Conservation (phyloP, 768 basidiomycete species). For the Pleurotus citrinopileatus region DNA sequence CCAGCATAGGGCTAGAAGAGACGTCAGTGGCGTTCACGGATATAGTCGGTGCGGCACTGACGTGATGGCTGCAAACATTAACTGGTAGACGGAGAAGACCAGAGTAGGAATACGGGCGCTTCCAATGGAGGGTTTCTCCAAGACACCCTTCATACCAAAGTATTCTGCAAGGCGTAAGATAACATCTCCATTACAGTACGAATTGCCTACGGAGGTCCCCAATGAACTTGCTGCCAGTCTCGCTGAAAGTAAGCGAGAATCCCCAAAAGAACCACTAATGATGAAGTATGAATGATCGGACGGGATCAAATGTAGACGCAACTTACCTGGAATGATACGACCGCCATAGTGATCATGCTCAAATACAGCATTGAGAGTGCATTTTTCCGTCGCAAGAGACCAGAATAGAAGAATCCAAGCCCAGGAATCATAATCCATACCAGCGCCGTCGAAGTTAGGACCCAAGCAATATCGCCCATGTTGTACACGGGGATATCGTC, state of each 20-base stretch:
- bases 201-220: constrained; percentile 70
- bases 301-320: not conserved
- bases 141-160: constrained; percentile 80
- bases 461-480: constrained; percentile 51
- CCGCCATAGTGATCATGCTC: constrained; percentile 73
- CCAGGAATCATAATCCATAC: constrained; percentile 87
- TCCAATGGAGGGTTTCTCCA: constrained; percentile 72
- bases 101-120: constrained; percentile 68
- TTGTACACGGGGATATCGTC: constrained; percentile 31
- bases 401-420: constrained; percentile 88
- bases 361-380: constrained; percentile 88
- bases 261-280: constrained; percentile 97
- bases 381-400: constrained; percentile 89
- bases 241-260: constrained; percentile 87
- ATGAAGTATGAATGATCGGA: not conserved
- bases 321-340: constrained; percentile 83
- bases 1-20: constrained; percentile 68
- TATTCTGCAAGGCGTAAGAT: constrained; percentile 44
- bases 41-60: constrained; percentile 29
- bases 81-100: constrained; percentile 81
- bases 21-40: constrained; percentile 18
- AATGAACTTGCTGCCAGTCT: constrained; percentile 71
- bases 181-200: not conserved
- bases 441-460: constrained; percentile 70
- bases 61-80: constrained; percentile 91